Evolutionary conservation across 108 stramenopile species (phyloP), one percentile per base, ranked within the genome.

Genomic region (Skeletonema costatum): DNA sequence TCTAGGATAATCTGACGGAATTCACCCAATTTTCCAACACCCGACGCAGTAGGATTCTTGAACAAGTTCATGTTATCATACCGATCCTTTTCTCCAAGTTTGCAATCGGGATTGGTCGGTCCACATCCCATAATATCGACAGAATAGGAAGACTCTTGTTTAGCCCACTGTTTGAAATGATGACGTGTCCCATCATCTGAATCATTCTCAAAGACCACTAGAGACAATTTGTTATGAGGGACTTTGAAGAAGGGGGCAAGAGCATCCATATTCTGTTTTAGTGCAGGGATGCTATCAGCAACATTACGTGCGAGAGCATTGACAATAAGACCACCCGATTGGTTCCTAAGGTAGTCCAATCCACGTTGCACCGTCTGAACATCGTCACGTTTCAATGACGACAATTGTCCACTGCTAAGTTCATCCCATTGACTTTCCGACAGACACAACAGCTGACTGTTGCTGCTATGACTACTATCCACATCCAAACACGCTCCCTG

Each of bases 181-280:
- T 73, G 60, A n/a, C 86, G 62, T 13, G 82, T 83, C 11, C 82
- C 86, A 68, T 86, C 86, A 14, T 79, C 41, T 17, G 82, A 83
- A 72, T 86, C 86, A 51, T 86, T 86, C 66, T 86, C 86, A 68
- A 82, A 86, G 1, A 86, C 58, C 17, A 86, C 86, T 6, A 86
- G 64, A 5, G 79, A 64, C 41, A 86, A 73, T 32, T 75, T 69
- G 25, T 32, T 67, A 7, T 48, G 17, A 19, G 48, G 58, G 31
- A 71, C 64, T 3, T 51, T 69, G 64, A 80, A 83, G 42, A 86
- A 81, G 48, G 78, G 86, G 25, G 41, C 21, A 1, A 86, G 71
- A 46, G 73, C 71, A 19, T 86, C 82, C 69, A 86, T 63, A 69
- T 86, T 86, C 48, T 74, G 64, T 2, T 36, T 60, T 0, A 86